Conservation (phyloP, 306 rosid species). For the Prosopis cineraria region DNA sequence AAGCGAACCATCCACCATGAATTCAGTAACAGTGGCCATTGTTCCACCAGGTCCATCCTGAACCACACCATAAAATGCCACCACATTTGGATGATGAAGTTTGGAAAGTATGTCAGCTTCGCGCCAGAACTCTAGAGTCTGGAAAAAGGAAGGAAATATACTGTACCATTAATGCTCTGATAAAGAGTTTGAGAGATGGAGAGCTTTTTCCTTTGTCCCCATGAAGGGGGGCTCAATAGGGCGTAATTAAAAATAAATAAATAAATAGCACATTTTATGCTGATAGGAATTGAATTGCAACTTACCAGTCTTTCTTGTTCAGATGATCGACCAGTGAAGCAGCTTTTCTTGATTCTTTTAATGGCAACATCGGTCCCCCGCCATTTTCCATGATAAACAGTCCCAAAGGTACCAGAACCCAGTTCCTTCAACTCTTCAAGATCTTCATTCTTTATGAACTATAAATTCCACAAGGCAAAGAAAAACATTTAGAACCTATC, state of each 20-base stretch:
- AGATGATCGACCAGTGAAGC: conserved; percentile 62
- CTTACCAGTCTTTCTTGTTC: conserved; percentile 66
- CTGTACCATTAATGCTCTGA: neutral
- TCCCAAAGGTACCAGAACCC: conserved; percentile 75
- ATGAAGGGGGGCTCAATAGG: neutral
- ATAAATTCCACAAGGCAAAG: conserved; percentile 17
- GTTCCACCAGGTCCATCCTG: conserved; percentile 67
- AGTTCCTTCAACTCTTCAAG: conserved; percentile 69
- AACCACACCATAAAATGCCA: conserved; percentile 44
- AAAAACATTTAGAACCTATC: neutral
- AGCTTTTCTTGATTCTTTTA: conserved; percentile 65
- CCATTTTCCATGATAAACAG: conserved; percentile 80
- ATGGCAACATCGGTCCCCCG: conserved; percentile 74
- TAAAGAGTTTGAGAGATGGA: neutral
- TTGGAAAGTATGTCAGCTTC: conserved; percentile 65
- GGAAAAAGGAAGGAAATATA: conserved; percentile 21
- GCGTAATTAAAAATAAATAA: neutral
- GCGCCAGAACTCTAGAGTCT: conserved; percentile 66
- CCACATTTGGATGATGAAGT: conserved; percentile 75
- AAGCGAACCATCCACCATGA: conserved; percentile 71
- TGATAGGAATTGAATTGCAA: neutral
- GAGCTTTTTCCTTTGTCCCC: neutral
- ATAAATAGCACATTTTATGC: neutral
- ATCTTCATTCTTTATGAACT: conserved; percentile 68
- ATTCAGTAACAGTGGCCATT: conserved; percentile 63